A percentile compares a stretch with the other conserved stretches of the same genome.
Conservation (phyloP, 208 protist species). For the Acanthamoeba triangularis region DNA sequence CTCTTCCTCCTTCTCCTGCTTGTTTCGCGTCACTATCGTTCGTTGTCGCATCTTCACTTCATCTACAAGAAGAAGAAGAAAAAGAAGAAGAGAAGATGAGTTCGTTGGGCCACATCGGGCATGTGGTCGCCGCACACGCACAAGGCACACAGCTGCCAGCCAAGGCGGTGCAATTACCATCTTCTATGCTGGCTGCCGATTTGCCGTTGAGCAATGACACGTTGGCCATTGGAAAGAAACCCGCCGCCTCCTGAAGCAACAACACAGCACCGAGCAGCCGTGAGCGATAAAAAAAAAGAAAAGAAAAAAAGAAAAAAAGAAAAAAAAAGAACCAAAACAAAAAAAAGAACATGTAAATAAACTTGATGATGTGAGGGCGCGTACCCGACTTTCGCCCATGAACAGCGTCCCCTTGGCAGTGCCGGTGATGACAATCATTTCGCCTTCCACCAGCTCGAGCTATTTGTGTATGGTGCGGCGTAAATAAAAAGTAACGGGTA, state of each 20-base stretch:
- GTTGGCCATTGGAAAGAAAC: conserved; percentile 24
- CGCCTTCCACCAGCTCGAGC: conserved; percentile 6
- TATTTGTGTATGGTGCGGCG: no score
- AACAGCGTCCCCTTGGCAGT: not conserved
- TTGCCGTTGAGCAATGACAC: not conserved
- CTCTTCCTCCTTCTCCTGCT: not conserved
- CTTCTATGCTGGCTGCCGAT: not conserved
- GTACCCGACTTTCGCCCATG: conserved; percentile 15
- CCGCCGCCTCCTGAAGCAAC: not conserved
- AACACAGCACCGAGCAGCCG: not conserved
- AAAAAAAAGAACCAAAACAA: no score
- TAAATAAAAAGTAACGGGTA: no score
- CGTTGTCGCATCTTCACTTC: not conserved
- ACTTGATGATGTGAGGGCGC: not conserved
- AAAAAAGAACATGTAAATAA: no score
- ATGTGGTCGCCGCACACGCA: no score
- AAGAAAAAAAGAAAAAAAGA: no score
- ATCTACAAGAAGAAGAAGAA: not conserved
- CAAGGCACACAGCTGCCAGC: no score
- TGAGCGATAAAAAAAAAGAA: no score
- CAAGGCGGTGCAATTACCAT: not conserved
- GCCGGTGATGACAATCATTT: not conserved
- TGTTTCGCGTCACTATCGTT: not conserved
- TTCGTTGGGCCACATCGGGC: no score
- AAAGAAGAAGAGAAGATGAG: no score